Percentiles rank a stretch among this genome's conserved stretches.
Conservation (phyloP, 331 rosid species). For the Acacia pycnantha region DNA sequence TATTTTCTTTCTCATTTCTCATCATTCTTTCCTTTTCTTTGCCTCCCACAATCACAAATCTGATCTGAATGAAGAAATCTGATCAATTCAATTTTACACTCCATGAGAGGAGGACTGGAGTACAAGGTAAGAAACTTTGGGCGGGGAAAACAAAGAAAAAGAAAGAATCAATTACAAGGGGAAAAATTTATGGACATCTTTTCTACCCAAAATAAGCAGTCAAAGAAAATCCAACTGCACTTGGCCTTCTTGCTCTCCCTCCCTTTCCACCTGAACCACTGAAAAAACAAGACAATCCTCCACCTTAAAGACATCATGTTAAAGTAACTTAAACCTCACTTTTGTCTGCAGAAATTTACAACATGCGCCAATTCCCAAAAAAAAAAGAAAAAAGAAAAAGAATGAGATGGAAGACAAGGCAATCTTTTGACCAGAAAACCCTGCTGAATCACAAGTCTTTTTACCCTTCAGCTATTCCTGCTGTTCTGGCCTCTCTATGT, state of each 20-base stretch:
- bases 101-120: neutral
- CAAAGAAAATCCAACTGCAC: neutral
- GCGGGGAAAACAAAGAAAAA: neutral
- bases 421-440: neutral
- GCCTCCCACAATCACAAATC: neutral
- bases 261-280: neutral
- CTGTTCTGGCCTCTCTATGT: neutral
- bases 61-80: conserved; percentile 3
- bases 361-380: neutral
- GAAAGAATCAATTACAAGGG: conserved; percentile 6
- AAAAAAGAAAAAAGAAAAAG: neutral
- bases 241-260: neutral
- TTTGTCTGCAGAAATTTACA: conserved; percentile 11
- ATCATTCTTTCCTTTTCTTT: neutral
- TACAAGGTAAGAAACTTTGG: neutral
- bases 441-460: neutral
- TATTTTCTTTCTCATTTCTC: conserved; percentile 6
- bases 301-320: neutral
- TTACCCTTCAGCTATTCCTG: conserved; percentile 1
- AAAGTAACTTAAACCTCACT: neutral
- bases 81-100: conserved; percentile 12
- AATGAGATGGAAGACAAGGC: conserved; percentile 5
- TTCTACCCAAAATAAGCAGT: conserved; percentile 3
- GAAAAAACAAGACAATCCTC: neutral
- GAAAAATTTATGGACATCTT: neutral